A percentile compares a stretch with the other conserved stretches of the same genome.
These are phyloP conservation scores for Vaccinium myrtillus DNA, from an alignment of 148 eudicot species.

Conservation along the genomic window DNA sequence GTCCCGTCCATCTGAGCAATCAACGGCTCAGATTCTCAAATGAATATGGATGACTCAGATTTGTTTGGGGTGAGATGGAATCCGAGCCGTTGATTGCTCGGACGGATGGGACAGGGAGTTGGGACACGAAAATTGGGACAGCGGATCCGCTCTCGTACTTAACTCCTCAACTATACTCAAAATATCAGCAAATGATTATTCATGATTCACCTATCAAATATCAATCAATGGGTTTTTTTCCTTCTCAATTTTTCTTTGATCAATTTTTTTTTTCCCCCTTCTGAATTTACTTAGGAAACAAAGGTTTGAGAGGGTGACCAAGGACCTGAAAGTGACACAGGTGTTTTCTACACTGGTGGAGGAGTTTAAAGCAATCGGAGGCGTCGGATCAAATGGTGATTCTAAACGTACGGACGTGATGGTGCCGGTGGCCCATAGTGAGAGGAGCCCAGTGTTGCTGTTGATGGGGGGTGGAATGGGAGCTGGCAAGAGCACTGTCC, in stretches of 20 bases:
- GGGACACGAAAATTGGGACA: no score
- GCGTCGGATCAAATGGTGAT: conserved; percentile 22
- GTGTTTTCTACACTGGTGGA: conserved; percentile 69
- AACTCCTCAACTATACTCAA: not conserved
- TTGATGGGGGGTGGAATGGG: conserved; percentile 99
- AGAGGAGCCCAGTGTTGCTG: conserved; percentile 83
- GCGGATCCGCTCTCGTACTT: no score
- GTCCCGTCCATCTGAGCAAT: no score
- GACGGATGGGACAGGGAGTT: no score
- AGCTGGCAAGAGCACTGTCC: conserved; percentile 96
- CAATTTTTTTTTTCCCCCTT: not conserved
- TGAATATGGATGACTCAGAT: no score
- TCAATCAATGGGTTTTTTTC: no score
- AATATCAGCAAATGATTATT: no score
- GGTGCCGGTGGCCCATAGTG: conserved; percentile 69
- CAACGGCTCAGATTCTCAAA: no score
- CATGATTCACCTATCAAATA: not conserved
- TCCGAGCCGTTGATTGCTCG: no score
- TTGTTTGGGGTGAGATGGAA: no score
- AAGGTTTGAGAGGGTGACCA: conserved; percentile 71
- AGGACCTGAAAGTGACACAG: conserved; percentile 62
- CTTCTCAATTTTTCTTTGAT: not conserved
- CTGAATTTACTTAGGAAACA: conserved; percentile 43
- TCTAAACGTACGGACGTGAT: conserved; percentile 65
- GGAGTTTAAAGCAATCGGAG: conserved; percentile 79